phyloP scores from a whole-genome alignment of 225 moss, liverwort and hornwort genomes.

The Climacium dendroides region DNA sequence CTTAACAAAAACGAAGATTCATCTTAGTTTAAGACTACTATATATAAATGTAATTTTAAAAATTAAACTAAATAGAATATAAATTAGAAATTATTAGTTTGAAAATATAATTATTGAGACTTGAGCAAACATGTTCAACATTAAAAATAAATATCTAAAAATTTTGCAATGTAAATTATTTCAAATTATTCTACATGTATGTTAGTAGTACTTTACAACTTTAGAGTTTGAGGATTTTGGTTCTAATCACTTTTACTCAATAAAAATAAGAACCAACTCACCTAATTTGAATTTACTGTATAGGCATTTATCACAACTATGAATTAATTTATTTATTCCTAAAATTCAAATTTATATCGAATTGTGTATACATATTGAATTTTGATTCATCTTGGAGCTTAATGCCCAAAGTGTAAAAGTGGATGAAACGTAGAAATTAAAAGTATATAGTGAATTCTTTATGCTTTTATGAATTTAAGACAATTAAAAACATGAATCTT shows the following conservation, averaged over 20 bases:
- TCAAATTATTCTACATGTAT: too few species aligned
- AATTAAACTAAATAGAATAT: too few species aligned
- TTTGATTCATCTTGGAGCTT: background rate
- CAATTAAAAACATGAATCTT: background rate
- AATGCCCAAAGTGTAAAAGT: background rate
- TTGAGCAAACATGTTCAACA: too few species aligned
- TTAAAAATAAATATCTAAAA: too few species aligned
- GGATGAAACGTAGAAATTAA: background rate
- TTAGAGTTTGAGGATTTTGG: background rate
- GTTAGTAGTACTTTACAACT: background rate
- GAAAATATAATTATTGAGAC: too few species aligned
- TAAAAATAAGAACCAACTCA: background rate
- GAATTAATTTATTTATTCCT: accelerated
- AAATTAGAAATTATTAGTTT: too few species aligned
- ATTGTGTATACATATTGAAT: background rate
- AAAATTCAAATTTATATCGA: background rate
- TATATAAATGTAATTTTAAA: too few species aligned
- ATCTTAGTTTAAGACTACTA: too few species aligned
- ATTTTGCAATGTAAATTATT: too few species aligned
- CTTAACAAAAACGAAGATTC: too few species aligned
- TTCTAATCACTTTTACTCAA: background rate
- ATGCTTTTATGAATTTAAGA: background rate
- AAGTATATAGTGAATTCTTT: background rate
- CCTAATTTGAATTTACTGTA: background rate
- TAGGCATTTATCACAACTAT: background rate